A percentile compares a stretch with the other conserved stretches of the same genome.
These are phyloP conservation scores for Drechslerella dactyloides DNA, from an alignment of 2,329 filamentous ascomycete genomes.

Conservation along the genomic window DNA sequence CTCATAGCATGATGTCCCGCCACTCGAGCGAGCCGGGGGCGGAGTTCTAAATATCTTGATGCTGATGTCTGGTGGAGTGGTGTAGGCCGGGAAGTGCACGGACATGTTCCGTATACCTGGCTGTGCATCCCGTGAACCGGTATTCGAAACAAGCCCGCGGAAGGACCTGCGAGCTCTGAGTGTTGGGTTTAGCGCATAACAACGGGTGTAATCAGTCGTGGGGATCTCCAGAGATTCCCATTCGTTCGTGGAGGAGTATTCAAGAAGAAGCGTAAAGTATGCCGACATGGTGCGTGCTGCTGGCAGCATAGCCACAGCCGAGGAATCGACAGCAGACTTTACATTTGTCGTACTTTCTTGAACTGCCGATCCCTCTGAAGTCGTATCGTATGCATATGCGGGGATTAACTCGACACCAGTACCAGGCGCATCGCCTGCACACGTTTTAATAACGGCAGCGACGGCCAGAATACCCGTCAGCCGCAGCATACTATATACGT, in stretches of 20 bases:
- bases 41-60: conserved; percentile 34
- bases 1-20: conserved; percentile 1
- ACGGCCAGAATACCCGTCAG: too few species aligned
- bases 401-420: too few species aligned
- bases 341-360: too few species aligned
- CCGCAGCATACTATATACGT: too few species aligned
- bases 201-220: conserved; percentile 26
- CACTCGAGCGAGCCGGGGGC: not conserved
- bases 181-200: conserved; percentile 22
- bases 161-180: conserved; percentile 19
- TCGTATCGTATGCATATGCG: too few species aligned
- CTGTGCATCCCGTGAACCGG: conserved; percentile 25
- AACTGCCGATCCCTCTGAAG: too few species aligned
- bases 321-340: too few species aligned
- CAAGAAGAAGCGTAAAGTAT: conserved; percentile 14
- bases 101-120: conserved; percentile 23
- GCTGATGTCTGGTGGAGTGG: conserved; percentile 32
- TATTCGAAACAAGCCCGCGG: conserved; percentile 5
- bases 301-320: not conserved
- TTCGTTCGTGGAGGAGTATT: conserved; percentile 15
- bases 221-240: conserved; percentile 28
- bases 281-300: not conserved
- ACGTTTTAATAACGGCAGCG: too few species aligned
- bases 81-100: conserved; percentile 17
- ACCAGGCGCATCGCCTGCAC: too few species aligned